Base-by-base conservation (phyloP, 2,329 filamentous ascomycete species). In the Penicillium palitans region DNA sequence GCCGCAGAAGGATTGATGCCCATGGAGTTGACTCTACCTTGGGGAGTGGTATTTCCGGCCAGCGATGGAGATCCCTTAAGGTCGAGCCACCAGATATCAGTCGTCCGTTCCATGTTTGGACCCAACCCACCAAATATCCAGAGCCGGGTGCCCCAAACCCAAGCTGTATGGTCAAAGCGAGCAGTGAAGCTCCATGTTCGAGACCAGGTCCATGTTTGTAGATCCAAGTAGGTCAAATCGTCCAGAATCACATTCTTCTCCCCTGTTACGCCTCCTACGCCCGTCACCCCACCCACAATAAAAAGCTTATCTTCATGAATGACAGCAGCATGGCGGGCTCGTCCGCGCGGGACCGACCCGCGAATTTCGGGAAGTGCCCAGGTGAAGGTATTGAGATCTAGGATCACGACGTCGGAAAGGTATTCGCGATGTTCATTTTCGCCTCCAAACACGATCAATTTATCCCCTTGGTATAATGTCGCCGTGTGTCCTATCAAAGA, bases 171-270 rank as follows among this genome's bases (percentile, higher is more conserved):
- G 68, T 99, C 95, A 72, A 96, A 99, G 40, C 95, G 87, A 49
- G 90, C 88, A 27, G 97, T 93, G 72, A 99, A 99, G 61, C 89
- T 90, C 95, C 95, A 99, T 41, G 91, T 88, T 57, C 91, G 87
- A 56, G 93, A 98, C 95, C 95, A 99, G 0, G 93, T 96, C 82
- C 91, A 97, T 2, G 95, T 98, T 79, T 96, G 97, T 47, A 99
- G 81, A 72, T 99, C 95, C 49, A 99, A 84, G 71, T 96, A 99
- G 79, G 92, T 96, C 51, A 99, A 91, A 71, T 99, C 95, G 72
- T 98, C 93, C 49, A 98, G 81, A 25, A 98, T 93, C 67, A 91
- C 88, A 71, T 91, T 96, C 65, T 95, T 92, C 65, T 93, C 90
- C 2, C 93, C 93, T 6, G 92, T 96, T 67, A 97, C 91, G n/a